These are phyloP conservation scores for Xylaria intraflava DNA, from an alignment of 495 filamentous ascomycete species.

Conservation along the genomic window DNA sequence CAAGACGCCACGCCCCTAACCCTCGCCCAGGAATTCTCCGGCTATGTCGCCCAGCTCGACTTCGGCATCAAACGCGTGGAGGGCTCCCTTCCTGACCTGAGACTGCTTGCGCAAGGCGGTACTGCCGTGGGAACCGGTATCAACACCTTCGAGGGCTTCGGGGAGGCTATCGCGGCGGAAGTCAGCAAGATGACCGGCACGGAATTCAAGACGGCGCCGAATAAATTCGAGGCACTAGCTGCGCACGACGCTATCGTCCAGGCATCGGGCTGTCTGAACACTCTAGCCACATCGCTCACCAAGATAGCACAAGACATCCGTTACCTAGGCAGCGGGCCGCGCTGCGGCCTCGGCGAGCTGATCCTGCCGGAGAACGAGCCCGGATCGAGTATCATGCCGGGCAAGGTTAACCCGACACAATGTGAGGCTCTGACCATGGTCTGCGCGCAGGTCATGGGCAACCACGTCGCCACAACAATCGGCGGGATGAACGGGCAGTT, in stretches of 20 bases:
- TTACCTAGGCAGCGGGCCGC: slow-evolving; percentile 91
- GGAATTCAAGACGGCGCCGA: slow-evolving; percentile 91
- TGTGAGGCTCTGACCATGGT: slow-evolving; percentile 98
- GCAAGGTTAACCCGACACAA: slow-evolving; percentile 98
- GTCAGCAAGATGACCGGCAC: slow-evolving; percentile 86
- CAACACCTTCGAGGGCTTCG: slow-evolving; percentile 96
- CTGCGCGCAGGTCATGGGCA: slow-evolving; percentile 95
- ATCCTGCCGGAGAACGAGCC: slow-evolving; percentile 95
- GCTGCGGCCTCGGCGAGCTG: slow-evolving; percentile 92
- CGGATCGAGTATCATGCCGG: slow-evolving; percentile 95
- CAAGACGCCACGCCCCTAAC: slow-evolving; percentile 97
- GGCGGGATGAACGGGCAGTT: slow-evolving; percentile 98
- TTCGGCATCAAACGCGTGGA: slow-evolving; percentile 84
- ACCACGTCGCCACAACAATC: slow-evolving; percentile 84
- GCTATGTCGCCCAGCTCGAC: slow-evolving; percentile 91
- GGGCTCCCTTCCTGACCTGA: slow-evolving; percentile 72
- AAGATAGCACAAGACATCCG: slow-evolving; percentile 98
- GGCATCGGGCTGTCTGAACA: slow-evolving; percentile 88
- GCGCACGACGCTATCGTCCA: slow-evolving; percentile 95
- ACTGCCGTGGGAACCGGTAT: slow-evolving; percentile 96
- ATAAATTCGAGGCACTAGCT: slow-evolving; percentile 98
- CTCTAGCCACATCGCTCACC: slow-evolving; percentile 83
- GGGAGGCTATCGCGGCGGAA: slow-evolving; percentile 82
- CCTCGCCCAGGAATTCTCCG: slow-evolving; percentile 95
- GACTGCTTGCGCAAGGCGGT: slow-evolving; percentile 87